Evolutionary conservation across 2,329 filamentous ascomycete species (phyloP).

Genomic region (Paraphaeosphaeria minitans): DNA sequence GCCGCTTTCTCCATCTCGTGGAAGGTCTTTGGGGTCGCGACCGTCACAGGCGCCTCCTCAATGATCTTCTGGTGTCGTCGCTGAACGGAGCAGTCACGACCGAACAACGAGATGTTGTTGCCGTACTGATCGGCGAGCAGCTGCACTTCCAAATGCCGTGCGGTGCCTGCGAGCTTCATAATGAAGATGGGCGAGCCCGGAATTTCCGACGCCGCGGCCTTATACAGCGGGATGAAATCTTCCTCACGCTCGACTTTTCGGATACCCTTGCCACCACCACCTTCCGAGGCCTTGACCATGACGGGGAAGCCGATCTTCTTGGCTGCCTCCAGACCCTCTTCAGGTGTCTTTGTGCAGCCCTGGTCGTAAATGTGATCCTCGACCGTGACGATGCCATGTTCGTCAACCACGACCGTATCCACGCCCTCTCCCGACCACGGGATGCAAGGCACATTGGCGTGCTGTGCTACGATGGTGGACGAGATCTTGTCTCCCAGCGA

Average conservation of each 20-base stretch:
- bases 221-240: slow-evolving; percentile 85
- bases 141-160: slow-evolving; percentile 95
- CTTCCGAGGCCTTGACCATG: slow-evolving; percentile 99
- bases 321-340: slow-evolving; percentile 87
- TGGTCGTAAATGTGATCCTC: slow-evolving; percentile 82
- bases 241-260: slow-evolving; percentile 89
- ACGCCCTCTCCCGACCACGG: slow-evolving; percentile 99
- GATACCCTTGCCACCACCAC: slow-evolving; percentile 98
- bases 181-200: slow-evolving; percentile 99
- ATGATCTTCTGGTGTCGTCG: slow-evolving; percentile 99
- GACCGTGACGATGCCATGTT: slow-evolving; percentile 89
- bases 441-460: slow-evolving; percentile 94
- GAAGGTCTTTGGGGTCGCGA: slow-evolving; percentile 88
- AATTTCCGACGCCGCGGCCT: slow-evolving; percentile 95
- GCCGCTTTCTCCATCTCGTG: slow-evolving; percentile 95
- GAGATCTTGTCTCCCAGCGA: slow-evolving; percentile 99
- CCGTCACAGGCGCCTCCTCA: slow-evolving; percentile 96
- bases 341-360: slow-evolving; percentile 86
- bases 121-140: slow-evolving; percentile 98
- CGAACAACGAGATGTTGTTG: slow-evolving; percentile 99
- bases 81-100: slow-evolving; percentile 98
- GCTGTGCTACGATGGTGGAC: slow-evolving; percentile 97
- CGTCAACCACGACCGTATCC: slow-evolving; percentile 76
- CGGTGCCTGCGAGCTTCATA: slow-evolving; percentile 98
- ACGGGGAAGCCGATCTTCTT: slow-evolving; percentile 95